These are phyloP conservation scores for Acanthamoeba royreba DNA, from an alignment of 208 protist species.

Conservation along the genomic window DNA sequence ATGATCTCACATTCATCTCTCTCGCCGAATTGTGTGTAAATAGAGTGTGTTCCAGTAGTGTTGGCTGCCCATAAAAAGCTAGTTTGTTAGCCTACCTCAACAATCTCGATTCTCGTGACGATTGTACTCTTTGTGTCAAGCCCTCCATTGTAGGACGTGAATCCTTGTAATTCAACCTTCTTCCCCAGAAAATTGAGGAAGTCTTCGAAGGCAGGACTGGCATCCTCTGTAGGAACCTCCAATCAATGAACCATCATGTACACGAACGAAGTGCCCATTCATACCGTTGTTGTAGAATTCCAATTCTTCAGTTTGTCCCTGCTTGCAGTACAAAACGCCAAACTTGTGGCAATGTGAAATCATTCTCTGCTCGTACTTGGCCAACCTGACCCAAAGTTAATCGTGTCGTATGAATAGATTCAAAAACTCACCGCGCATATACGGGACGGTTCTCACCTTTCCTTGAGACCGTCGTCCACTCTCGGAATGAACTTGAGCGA, in stretches of 20 bases:
- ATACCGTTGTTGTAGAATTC: constrained; percentile 52
- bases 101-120: neutral
- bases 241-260: neutral
- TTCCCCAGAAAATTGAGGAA: constrained; percentile 54
- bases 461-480: neutral
- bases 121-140: constrained; percentile 52
- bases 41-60: constrained; percentile 15
- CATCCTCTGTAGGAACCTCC: constrained; percentile 10
- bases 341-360: constrained; percentile 41
- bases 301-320: neutral
- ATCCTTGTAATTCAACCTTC: constrained; percentile 36
- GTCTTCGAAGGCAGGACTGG: constrained; percentile 44
- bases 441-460: no score
- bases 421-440: no score
- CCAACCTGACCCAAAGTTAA: neutral
- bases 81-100: neutral
- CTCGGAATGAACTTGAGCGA: neutral
- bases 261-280: neutral
- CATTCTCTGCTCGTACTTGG: neutral
- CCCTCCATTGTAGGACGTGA: constrained; percentile 53
- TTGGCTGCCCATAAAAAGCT: neutral
- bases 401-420: neutral
- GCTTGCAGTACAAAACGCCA: constrained; percentile 24
- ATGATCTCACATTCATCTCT: constrained; percentile 16
- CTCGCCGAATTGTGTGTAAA: neutral